These are phyloP conservation scores for Botryotinia calthae DNA, from an alignment of 2,329 filamentous ascomycete species.

Conservation along the genomic window DNA sequence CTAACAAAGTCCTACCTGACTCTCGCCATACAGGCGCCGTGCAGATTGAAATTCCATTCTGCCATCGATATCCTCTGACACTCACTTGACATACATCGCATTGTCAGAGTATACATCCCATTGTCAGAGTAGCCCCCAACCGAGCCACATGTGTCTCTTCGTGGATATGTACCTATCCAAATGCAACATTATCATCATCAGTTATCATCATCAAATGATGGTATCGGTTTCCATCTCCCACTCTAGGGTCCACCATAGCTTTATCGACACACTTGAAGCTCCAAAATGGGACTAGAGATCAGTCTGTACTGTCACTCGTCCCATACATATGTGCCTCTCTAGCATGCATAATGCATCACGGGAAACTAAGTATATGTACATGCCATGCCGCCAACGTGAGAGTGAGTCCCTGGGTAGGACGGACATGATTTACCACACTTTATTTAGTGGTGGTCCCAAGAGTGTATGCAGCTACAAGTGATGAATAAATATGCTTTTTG, in stretches of 20 bases:
- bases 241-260: neutral
- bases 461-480: neutral
- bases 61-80: neutral
- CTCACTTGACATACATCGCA: neutral
- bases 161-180: neutral
- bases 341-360: conserved; percentile 4
- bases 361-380: neutral
- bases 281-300: neutral
- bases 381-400: neutral
- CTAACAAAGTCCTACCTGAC: neutral
- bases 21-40: neutral
- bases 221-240: neutral
- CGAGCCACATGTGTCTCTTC: neutral
- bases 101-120: neutral
- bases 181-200: neutral
- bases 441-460: neutral
- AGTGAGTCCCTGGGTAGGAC: neutral
- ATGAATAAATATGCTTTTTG: neutral
- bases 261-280: neutral
- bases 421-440: conserved; percentile 2
- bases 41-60: neutral
- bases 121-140: neutral
- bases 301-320: neutral
- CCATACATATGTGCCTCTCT: neutral
- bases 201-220: too few relatives aligned